Evolutionary conservation across 2,329 filamentous ascomycete genomes (phyloP).

Genomic region (Fusarium tanahbumbuense): DNA sequence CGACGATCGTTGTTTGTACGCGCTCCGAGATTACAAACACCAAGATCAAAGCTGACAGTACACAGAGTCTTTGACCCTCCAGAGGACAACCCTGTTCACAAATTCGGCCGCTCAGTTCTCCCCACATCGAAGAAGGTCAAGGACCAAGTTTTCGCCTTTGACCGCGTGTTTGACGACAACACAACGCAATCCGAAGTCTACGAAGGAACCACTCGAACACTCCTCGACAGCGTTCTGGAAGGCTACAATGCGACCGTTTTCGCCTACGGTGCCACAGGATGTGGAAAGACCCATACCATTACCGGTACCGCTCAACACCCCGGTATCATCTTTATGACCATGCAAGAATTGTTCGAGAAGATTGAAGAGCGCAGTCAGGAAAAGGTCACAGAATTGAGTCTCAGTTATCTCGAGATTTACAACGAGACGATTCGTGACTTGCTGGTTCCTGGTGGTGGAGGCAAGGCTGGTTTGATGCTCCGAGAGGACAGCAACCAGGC

Average conservation of each 20-base stretch:
- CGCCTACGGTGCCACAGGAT: slow-evolving; percentile 96
- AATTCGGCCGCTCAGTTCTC: slow-evolving; percentile 84
- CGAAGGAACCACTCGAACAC: slow-evolving; percentile 86
- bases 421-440: slow-evolving; percentile 98
- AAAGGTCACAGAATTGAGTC: slow-evolving; percentile 88
- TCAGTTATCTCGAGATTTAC: slow-evolving; percentile 98
- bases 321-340: slow-evolving; percentile 97
- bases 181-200: slow-evolving; percentile 93
- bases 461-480: slow-evolving; percentile 87
- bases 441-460: slow-evolving; percentile 79
- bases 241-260: slow-evolving; percentile 99
- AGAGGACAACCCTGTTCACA: slow-evolving; percentile 91
- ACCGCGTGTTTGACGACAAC: slow-evolving; percentile 96
- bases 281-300: slow-evolving; percentile 98
- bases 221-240: slow-evolving; percentile 95
- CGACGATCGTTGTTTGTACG: slow-evolving; percentile 94
- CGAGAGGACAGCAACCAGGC: slow-evolving; percentile 94
- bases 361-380: slow-evolving; percentile 88
- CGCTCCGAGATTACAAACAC: slow-evolving; percentile 35
- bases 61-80: slow-evolving; percentile 93
- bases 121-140: slow-evolving; percentile 91
- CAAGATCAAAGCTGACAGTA: slow-evolving; percentile 31
- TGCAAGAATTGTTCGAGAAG: slow-evolving; percentile 98
- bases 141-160: slow-evolving; percentile 97
- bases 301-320: slow-evolving; percentile 91